These are phyloP conservation scores for Arctium lappa DNA, from an alignment of 129 eudicot genomes.

Conservation along the genomic window DNA sequence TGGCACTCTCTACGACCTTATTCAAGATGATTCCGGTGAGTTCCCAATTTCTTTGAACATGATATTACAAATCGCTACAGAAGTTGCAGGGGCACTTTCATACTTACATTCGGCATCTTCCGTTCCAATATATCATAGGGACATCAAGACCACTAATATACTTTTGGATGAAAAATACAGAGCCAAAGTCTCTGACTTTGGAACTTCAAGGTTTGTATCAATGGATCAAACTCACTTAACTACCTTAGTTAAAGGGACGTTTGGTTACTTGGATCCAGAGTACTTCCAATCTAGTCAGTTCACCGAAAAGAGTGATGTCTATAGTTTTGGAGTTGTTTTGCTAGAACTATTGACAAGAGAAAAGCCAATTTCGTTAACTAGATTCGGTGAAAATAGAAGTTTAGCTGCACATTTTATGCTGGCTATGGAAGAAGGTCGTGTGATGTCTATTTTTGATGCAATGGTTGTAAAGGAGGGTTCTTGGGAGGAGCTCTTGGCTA, in stretches of 20 bases:
- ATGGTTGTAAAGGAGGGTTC: neutral
- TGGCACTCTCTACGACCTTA: constrained; percentile 15
- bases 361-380: neutral
- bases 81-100: constrained; percentile 10
- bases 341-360: neutral
- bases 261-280: constrained; percentile 25
- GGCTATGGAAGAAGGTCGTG: neutral
- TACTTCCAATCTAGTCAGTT: constrained; percentile 18
- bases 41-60: constrained; percentile 3
- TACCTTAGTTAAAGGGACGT: constrained; percentile 13
- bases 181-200: constrained; percentile 21
- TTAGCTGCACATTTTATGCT: neutral
- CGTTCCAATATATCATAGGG: constrained; percentile 18
- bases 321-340: constrained; percentile 18
- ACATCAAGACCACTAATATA: constrained; percentile 21
- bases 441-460: constrained; percentile 4
- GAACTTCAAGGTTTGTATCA: constrained; percentile 18
- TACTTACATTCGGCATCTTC: constrained; percentile 15
- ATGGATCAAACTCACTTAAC: constrained; percentile 5
- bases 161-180: constrained; percentile 20
- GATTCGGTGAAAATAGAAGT: neutral
- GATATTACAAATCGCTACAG: constrained; percentile 3
- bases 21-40: neutral
- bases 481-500: neutral
- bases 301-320: neutral